Percentiles rank a stretch among this genome's conserved stretches.
These are phyloP conservation scores for Musa beccarii DNA, from an alignment of 176 grass and related monocot species.

Conservation along the genomic window DNA sequence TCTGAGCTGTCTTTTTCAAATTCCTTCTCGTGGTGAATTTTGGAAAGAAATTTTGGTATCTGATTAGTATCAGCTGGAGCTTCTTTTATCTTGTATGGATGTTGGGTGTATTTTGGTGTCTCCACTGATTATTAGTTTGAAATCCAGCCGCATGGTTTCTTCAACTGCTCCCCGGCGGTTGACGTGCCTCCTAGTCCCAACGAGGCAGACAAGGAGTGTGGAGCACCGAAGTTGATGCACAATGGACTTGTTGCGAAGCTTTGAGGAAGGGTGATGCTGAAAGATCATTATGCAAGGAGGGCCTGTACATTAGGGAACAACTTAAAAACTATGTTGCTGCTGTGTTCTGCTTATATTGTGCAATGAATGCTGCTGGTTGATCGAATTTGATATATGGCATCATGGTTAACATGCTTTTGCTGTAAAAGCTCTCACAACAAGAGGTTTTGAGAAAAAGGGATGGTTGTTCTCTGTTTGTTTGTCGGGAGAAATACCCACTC, in stretches of 20 bases:
- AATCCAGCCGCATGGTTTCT: constrained; percentile 95
- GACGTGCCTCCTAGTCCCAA: constrained; percentile 68
- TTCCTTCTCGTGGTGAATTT: too few species aligned
- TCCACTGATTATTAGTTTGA: neutral
- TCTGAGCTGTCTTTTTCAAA: too few species aligned
- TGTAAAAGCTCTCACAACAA: too few species aligned
- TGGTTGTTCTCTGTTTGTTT: too few species aligned
- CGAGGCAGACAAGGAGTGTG: constrained; percentile 70
- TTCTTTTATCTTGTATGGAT: neutral
- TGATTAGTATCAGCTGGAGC: too few species aligned
- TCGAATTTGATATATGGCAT: neutral
- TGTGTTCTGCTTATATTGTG: neutral
- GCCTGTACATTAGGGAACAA: neutral
- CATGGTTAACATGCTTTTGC: neutral
- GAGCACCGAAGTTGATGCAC: constrained; percentile 62
- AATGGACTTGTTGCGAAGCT: constrained; percentile 73
- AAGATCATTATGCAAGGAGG: neutral
- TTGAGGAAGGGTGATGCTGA: constrained; percentile 18
- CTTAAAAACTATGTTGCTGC: neutral
- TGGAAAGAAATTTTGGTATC: too few species aligned
- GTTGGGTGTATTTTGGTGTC: neutral
- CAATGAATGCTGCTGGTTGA: neutral
- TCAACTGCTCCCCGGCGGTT: constrained; percentile 91
- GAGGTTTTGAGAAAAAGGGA: too few species aligned
- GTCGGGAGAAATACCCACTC: too few species aligned